phyloP scores from a whole-genome alignment of 2,329 filamentous ascomycete genomes.

The Cladosporium sp. region DNA sequence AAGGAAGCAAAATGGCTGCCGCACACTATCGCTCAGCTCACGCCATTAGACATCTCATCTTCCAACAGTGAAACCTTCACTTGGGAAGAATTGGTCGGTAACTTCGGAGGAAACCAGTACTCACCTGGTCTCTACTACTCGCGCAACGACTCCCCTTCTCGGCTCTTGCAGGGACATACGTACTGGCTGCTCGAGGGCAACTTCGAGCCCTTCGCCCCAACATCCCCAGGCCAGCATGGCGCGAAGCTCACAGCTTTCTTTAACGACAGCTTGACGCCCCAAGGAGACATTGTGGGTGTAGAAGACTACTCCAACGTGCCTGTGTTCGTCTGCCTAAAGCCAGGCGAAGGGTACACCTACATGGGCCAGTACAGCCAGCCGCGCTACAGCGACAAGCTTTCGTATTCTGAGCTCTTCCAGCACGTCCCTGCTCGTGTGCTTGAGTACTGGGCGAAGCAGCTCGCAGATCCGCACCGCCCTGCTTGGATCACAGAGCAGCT shows the following conservation, averaged over 20 bases:
- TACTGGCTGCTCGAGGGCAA: slow-evolving; percentile 45
- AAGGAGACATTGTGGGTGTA: slow-evolving; percentile 21
- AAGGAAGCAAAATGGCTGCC: slow-evolving; percentile 38
- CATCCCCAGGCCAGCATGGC: slow-evolving; percentile 44
- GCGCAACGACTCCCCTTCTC: slow-evolving; percentile 3
- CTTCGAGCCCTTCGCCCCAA: slow-evolving; percentile 45
- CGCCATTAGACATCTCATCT: slow-evolving; percentile 21
- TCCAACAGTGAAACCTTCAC: slow-evolving; percentile 39
- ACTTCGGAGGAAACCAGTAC: slow-evolving; percentile 42
- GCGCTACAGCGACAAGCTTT: slow-evolving; percentile 47
- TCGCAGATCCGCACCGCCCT: slow-evolving; percentile 39
- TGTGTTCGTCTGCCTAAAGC: slow-evolving; percentile 40
- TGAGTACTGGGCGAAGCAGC: slow-evolving; percentile 41
- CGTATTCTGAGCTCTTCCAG: slow-evolving; percentile 43
- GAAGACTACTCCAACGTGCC: slow-evolving; percentile 41
- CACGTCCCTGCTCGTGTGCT: slow-evolving; percentile 39
- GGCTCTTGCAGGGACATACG: slow-evolving; percentile 30
- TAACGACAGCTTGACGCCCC: slow-evolving; percentile 38
- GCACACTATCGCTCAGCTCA: slow-evolving; percentile 37
- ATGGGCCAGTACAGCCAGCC: slow-evolving; percentile 48
- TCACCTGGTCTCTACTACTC: slow-evolving; percentile 42
- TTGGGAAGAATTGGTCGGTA: slow-evolving; percentile 39
- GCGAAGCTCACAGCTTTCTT: slow-evolving; percentile 50
- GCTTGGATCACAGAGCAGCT: slow-evolving; percentile 45
- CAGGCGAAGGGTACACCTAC: slow-evolving; percentile 41